Conservation (phyloP, 768 basidiomycete species). For the Strobilomyces echinocephalus region DNA sequence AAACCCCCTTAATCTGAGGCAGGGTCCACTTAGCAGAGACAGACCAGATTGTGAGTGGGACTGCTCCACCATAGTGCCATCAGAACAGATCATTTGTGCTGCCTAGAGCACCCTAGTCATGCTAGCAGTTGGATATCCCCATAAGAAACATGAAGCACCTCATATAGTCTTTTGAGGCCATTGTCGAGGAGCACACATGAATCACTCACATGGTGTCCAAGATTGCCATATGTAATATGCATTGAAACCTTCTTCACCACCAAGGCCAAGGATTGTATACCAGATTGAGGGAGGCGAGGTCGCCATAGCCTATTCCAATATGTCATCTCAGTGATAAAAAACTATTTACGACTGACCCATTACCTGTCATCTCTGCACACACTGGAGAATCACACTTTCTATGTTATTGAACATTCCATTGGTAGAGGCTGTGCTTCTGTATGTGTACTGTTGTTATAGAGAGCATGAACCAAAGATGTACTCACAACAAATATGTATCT, state of each 20-base stretch:
- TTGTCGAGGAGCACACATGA: no score
- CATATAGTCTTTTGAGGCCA: neutral
- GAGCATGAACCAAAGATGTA: no score
- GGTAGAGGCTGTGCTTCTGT: neutral
- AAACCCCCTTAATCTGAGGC: no score
- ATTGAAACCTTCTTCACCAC: no score
- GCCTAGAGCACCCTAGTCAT: neutral
- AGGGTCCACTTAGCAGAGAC: no score
- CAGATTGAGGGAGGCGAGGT: neutral
- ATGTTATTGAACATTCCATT: neutral
- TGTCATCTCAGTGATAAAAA: neutral
- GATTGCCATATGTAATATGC: no score
- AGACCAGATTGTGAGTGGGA: no score
- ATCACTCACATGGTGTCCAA: neutral
- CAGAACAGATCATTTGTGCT: neutral
- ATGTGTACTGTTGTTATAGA: no score
- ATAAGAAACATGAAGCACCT: neutral
- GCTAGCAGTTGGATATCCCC: neutral
- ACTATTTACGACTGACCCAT: neutral
- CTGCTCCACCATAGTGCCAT: no score
- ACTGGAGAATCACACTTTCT: conserved; percentile 2
- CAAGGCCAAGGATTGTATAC: no score
- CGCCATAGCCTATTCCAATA: neutral
- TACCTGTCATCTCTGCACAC: neutral
- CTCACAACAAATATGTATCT: no score